These are phyloP conservation scores for Coprinopsis sp. DNA, from an alignment of 768 basidiomycete genomes.

Conservation along the genomic window DNA sequence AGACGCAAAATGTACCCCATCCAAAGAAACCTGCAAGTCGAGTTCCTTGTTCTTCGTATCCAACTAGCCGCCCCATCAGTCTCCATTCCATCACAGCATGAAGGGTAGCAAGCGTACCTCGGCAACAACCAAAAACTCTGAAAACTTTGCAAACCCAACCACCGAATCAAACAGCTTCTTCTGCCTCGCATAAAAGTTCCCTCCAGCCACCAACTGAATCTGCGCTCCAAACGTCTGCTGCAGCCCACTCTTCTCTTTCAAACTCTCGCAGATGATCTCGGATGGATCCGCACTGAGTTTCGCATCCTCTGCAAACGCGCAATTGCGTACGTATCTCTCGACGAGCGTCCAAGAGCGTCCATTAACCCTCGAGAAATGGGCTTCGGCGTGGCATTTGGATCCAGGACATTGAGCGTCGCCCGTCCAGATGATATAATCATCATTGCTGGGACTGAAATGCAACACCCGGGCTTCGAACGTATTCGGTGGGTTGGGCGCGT, in stretches of 20 bases:
- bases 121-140: conserved; percentile 93
- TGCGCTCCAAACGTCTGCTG: conserved; percentile 59
- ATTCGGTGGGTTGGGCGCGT: conserved; percentile 72
- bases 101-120: conserved; percentile 52
- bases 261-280: conserved; percentile 92
- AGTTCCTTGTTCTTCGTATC: conserved; percentile 53
- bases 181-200: conserved; percentile 65
- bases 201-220: conserved; percentile 74
- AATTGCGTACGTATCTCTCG: conserved; percentile 85
- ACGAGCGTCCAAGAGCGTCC: conserved; percentile 73
- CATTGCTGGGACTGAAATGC: conserved; percentile 75
- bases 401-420: conserved; percentile 65
- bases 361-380: conserved; percentile 71
- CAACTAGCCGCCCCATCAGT: conserved; percentile 32
- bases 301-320: conserved; percentile 85
- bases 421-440: conserved; percentile 87
- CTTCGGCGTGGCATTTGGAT: conserved; percentile 64
- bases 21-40: conserved; percentile 87
- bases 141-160: conserved; percentile 95
- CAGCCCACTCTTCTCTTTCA: conserved; percentile 71
- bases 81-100: conserved; percentile 1
- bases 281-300: conserved; percentile 75
- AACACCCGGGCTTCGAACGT: conserved; percentile 69
- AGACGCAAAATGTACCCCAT: conserved; percentile 79
- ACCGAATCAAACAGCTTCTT: conserved; percentile 79